phyloP scores from a whole-genome alignment of 306 rosid species.

The Vigna unguiculata region DNA sequence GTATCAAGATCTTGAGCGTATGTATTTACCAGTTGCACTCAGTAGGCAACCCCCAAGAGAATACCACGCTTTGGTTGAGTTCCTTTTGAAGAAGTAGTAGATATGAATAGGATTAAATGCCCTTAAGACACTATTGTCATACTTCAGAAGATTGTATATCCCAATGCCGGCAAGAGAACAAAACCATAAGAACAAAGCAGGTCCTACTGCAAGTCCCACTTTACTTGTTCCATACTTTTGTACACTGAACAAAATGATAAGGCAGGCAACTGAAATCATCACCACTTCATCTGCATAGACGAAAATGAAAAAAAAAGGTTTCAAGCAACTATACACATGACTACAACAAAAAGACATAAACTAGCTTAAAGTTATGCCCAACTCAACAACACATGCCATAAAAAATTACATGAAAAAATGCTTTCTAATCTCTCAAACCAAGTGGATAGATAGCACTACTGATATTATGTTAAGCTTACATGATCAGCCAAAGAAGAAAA shows the following conservation, averaged over 20 bases:
- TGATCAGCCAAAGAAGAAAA: constrained; percentile 6
- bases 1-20: constrained; percentile 35
- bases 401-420: not conserved
- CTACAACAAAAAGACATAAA: constrained; percentile 16
- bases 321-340: constrained; percentile 35
- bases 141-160: constrained; percentile 83
- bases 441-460: not conserved
- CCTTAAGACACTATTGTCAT: constrained; percentile 74
- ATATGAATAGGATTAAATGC: constrained; percentile 95
- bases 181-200: constrained; percentile 95
- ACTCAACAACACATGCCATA: not conserved
- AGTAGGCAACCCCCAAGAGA: constrained; percentile 97
- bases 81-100: constrained; percentile 90
- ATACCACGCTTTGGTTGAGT: constrained; percentile 95
- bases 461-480: constrained; percentile 20
- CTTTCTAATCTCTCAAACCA: not conserved
- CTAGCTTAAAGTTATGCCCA: constrained; percentile 2
- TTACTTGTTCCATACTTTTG: constrained; percentile 97
- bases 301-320: constrained; percentile 32
- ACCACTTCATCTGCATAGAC: constrained; percentile 84
- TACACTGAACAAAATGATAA: constrained; percentile 86
- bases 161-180: constrained; percentile 88
- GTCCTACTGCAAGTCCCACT: constrained; percentile 93
- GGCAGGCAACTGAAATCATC: constrained; percentile 92
- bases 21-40: constrained; percentile 89